A percentile compares a stretch with the other conserved stretches of the same genome.
Evolutionary conservation across 2,329 filamentous ascomycete genomes (phyloP).

Genomic region (Polytolypa hystricis): DNA sequence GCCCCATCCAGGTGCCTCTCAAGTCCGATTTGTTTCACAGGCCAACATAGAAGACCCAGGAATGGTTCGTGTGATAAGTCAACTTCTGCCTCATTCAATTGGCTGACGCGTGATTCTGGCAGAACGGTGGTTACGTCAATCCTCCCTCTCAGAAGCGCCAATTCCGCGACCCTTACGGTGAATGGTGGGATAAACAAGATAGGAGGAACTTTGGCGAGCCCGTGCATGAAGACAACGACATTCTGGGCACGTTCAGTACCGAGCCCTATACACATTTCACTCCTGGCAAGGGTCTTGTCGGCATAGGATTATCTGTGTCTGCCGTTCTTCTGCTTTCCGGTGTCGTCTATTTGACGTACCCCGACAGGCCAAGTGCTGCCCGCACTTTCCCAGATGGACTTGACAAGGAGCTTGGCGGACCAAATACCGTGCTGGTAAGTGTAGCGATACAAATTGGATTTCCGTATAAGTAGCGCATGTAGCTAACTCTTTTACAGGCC

Average conservation of each 20-base stretch:
- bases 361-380: constrained; percentile 58
- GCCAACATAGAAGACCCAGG: constrained; percentile 31
- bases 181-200: constrained; percentile 98
- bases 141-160: constrained; percentile 63
- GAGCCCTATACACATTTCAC: constrained; percentile 81
- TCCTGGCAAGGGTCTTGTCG: constrained; percentile 56
- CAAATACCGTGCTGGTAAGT: constrained; percentile 55
- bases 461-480: no score
- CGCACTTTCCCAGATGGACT: constrained; percentile 59
- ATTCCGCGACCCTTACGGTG: constrained; percentile 81
- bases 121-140: constrained; percentile 40
- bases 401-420: constrained; percentile 63
- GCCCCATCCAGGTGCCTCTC: constrained; percentile 31
- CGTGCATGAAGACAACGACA: constrained; percentile 91
- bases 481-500: constrained; percentile 19
- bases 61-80: constrained; percentile 24
- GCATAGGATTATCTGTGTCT: constrained; percentile 57
- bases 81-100: background rate
- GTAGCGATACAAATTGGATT: background rate
- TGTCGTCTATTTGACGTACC: constrained; percentile 57
- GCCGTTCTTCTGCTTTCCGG: constrained; percentile 55
- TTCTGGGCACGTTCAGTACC: constrained; percentile 77
- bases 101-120: constrained; percentile 4
- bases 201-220: constrained; percentile 94
- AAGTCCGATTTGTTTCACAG: constrained; percentile 28